phyloP scores from a whole-genome alignment of 805 yeast genomes.

The Pichia occidentalis region DNA sequence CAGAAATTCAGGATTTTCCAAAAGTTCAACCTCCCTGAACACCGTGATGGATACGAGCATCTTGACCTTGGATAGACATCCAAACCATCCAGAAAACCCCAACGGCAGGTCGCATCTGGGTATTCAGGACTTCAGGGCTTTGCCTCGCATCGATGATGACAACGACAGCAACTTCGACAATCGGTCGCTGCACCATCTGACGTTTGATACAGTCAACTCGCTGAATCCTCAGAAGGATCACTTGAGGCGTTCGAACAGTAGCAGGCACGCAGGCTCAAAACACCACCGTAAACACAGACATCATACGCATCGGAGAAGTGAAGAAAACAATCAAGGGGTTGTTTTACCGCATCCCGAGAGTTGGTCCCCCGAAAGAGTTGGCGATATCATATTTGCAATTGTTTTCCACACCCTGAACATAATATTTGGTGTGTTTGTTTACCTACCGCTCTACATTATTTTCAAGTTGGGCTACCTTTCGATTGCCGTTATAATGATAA shows the following conservation, averaged over 20 bases:
- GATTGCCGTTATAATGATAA: neutral
- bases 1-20: neutral
- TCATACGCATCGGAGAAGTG: neutral
- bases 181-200: too few relatives aligned
- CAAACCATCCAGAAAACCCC: neutral
- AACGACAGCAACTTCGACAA: too few relatives aligned
- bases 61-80: neutral
- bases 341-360: neutral
- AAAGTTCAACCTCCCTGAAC: neutral
- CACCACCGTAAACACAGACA: neutral
- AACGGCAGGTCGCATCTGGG: too few relatives aligned
- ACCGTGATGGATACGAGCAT: neutral
- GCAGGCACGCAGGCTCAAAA: too few relatives aligned
- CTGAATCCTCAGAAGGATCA: too few relatives aligned
- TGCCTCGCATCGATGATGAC: too few relatives aligned
- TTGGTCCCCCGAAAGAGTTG: neutral
- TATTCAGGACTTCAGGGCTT: too few relatives aligned
- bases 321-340: neutral
- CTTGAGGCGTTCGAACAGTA: too few relatives aligned
- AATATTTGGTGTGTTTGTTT: slow-evolving; percentile 10
- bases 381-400: slow-evolving; percentile 9
- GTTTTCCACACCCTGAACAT: slow-evolving; percentile 9
- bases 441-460: slow-evolving; percentile 11
- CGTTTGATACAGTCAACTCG: too few relatives aligned
- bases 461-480: slow-evolving; percentile 5